Evolutionary conservation across 805 yeast genomes (phyloP).

Genomic region (Ogataea nakhonphanomensis): DNA sequence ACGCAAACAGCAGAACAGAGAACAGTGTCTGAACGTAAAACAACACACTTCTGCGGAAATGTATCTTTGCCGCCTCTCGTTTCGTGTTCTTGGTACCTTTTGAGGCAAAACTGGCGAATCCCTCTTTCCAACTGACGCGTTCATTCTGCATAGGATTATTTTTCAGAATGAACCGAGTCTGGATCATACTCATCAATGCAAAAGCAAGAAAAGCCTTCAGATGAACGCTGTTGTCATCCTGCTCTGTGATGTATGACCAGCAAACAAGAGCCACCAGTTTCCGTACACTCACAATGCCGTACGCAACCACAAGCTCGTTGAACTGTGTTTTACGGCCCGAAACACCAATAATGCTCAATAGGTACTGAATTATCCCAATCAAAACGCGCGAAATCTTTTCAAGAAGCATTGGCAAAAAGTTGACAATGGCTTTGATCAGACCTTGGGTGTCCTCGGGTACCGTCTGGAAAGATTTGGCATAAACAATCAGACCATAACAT

Average conservation of each 20-base stretch:
- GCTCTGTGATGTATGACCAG: conserved; percentile 28
- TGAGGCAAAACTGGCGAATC: conserved; percentile 18
- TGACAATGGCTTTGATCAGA: conserved; percentile 14
- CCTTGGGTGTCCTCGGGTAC: conserved; percentile 13
- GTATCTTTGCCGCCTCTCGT: conserved; percentile 19
- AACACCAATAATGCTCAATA: conserved; percentile 3
- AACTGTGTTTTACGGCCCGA: not conserved
- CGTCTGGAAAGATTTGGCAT: conserved; percentile 19
- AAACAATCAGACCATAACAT: conserved; percentile 24
- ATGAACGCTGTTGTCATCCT: conserved; percentile 28
- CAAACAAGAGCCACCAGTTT: conserved; percentile 27
- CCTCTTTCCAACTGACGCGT: conserved; percentile 17
- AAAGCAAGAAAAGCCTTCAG: conserved; percentile 27
- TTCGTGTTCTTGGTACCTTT: conserved; percentile 17
- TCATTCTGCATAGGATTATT: conserved; percentile 8
- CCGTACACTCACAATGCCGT: conserved; percentile 25
- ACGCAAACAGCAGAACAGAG: conserved; percentile 10
- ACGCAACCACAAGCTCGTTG: conserved; percentile 23
- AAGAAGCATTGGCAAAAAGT: conserved; percentile 25
- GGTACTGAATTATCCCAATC: conserved; percentile 7
- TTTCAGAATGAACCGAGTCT: conserved; percentile 27
- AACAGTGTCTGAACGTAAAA: conserved; percentile 9
- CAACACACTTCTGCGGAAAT: conserved; percentile 19
- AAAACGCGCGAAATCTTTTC: conserved; percentile 20
- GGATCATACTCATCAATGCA: conserved; percentile 24